These are phyloP conservation scores for Dictyostelium citrinum DNA, from an alignment of 78 protist genomes.

Conservation along the genomic window DNA sequence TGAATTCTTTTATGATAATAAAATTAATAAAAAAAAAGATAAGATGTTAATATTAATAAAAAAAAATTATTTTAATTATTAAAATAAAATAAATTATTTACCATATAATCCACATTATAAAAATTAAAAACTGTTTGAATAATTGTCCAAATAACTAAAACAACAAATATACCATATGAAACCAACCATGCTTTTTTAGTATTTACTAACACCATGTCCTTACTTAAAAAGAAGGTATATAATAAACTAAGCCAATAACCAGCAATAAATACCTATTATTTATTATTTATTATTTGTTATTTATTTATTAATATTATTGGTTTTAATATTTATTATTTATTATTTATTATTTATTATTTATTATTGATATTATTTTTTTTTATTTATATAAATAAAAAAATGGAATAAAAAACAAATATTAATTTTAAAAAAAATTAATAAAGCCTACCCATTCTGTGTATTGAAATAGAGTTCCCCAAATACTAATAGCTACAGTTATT, in stretches of 20 bases:
- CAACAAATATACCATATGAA: background rate
- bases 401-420: background rate
- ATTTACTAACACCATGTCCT: background rate
- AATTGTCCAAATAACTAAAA: background rate
- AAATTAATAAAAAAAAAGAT: too few species aligned
- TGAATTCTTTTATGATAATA: too few species aligned
- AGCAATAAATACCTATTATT: background rate
- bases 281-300: too few species aligned
- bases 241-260: background rate
- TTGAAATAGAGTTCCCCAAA: background rate
- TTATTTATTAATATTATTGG: background rate
- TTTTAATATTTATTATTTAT: background rate
- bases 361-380: too few species aligned
- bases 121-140: background rate
- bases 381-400: background rate
- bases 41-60: too few species aligned
- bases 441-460: background rate
- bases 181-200: background rate
- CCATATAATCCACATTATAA: conserved; percentile 4
- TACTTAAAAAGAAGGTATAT: background rate
- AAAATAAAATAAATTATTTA: background rate
- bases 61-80: background rate
- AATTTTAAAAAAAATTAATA: background rate
- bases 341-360: too few species aligned
- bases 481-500: background rate